Conservation (phyloP, 768 basidiomycete genomes). For the Chalciporus pseudorubinellus region DNA sequence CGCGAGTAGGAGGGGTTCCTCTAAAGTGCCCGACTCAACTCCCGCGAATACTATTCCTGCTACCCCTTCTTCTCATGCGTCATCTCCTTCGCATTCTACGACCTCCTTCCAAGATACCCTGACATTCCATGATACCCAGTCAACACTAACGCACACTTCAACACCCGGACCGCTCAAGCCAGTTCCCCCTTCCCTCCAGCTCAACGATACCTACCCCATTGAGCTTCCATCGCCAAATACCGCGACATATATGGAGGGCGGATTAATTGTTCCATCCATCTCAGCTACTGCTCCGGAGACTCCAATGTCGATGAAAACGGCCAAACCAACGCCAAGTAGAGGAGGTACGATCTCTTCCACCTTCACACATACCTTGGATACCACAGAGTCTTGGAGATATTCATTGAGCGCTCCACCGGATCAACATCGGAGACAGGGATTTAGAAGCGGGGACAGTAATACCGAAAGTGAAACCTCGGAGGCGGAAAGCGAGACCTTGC, state of each 20-base stretch:
- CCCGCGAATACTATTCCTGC: conserved; percentile 22
- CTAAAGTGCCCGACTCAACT: conserved; percentile 16
- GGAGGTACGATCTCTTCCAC: conserved; percentile 7
- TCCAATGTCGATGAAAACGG: conserved; percentile 25
- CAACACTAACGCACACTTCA: conserved; percentile 9
- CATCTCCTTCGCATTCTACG: conserved; percentile 31
- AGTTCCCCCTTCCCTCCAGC: conserved; percentile 29
- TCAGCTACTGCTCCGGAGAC: conserved; percentile 49
- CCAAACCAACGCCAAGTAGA: conserved; percentile 16
- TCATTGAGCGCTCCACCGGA: conserved; percentile 32
- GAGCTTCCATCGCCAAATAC: conserved; percentile 15
- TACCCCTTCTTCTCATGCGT: conserved; percentile 1
- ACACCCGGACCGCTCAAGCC: conserved; percentile 9
- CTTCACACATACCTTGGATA: conserved; percentile 7
- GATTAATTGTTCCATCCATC: conserved; percentile 52
- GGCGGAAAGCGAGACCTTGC: conserved; percentile 33
- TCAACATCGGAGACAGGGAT: conserved; percentile 16
- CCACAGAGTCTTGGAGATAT: conserved; percentile 21
- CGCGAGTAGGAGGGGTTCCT: conserved; percentile 21
- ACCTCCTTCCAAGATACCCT: conserved; percentile 39
- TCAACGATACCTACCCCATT: conserved; percentile 21
- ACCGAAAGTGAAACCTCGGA: conserved; percentile 35
- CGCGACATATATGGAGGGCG: conserved; percentile 35
- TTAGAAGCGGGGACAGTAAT: conserved; percentile 24
- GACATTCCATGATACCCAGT: conserved; percentile 24